Evolutionary conservation across 805 yeast species (phyloP), one percentile per base, ranked within the genome.

Genomic region (Kluyveromyces siamensis): DNA sequence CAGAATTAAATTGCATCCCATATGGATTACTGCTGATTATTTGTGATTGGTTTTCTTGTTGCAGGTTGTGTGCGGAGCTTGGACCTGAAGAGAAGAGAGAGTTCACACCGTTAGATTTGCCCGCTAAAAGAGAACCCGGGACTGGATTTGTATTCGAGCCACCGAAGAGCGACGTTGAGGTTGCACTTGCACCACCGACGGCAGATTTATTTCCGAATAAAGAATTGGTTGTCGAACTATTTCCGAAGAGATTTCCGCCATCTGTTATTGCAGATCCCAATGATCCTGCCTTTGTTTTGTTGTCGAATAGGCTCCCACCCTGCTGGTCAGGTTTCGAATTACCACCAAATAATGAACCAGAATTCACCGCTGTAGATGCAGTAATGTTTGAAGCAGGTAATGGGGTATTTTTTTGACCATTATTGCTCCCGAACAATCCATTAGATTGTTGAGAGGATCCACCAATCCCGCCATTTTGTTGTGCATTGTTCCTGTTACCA

Each of bases 1-100:
- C 35, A 40, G 55, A 59, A 40, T 55, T 50, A 37, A 68, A 61
- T 25, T 70, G 63, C 2, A 62, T 47, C 16, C 69, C 69, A 41
- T 62, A 65, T 33, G 68, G 67, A 50, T 59, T 61, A 40, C 41
- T 46, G 45, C 46, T 39, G 13, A 7, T 17, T 18, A 40, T 18
- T 40, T 27, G 27, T 35, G 30, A 42, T 42, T 35, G 36, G 13
- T 44, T 25, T 8, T 35, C 40, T 14, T 44, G 36, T 35, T 48
- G 44, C 38, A 50, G 44, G 33, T 41, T 49, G 25, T 38, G 44
- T 33, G 54, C 55, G 46, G 58, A 50, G 36, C 52, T 16, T 25
- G 45, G 41, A 6, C 55, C 53, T 41, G 48, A 50, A 27, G 53
- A 41, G 8, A 54, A 45, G 8, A 50, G 51, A 46, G 43, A 41